Evolutionary conservation across 371 early-diverging fungal genomes (phyloP), one percentile per base, ranked within the genome.

Genomic region (Apophysomyces sp.): DNA sequence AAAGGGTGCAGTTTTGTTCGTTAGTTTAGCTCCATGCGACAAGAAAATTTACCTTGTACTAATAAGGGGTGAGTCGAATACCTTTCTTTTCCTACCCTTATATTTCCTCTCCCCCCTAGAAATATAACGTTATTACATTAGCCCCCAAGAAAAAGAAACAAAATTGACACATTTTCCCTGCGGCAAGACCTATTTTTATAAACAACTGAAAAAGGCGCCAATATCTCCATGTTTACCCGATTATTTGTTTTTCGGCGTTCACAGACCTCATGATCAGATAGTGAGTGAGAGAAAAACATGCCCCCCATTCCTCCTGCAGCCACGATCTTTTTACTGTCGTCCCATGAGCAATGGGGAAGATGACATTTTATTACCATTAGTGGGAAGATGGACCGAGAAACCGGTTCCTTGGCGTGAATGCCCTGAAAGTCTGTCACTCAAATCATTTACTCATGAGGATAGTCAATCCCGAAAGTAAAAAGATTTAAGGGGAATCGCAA

Each of bases 321-420:
- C 49, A 44, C 49, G 49, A 44, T 44, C 49, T 44, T 44, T 44
- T 26, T 44, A 44, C 49, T 44, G 49, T 21, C n/a, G 21, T 18
- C 21, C 49, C 4, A 44, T 44, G 49, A 21, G 34, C 34, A 34
- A 34, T n/a, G 49, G 4, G 49, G 11, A 44, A 44, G 9, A 44
- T 44, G 8, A 21, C 16, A 44, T 44, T 7, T 21, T 21, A 44
- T 44, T 44, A 18, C 49, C 49, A 44, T 44, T 44, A n/a, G 6
- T 44, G 49, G 49, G 49, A 44, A 21, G 49, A n/a, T 21, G 27
- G 21, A 44, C 49, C 49, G 49, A 44, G 24, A 44, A 21, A 44
- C 49, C 9, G 49, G 49, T 44, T 44, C 9, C 52, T n/a, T 4
- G 15, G 37, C 21, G 36, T 60, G 60, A 5, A 60, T 60, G 36